These are phyloP conservation scores for Punica granatum DNA, from an alignment of 345 rosid species.

Conservation along the genomic window DNA sequence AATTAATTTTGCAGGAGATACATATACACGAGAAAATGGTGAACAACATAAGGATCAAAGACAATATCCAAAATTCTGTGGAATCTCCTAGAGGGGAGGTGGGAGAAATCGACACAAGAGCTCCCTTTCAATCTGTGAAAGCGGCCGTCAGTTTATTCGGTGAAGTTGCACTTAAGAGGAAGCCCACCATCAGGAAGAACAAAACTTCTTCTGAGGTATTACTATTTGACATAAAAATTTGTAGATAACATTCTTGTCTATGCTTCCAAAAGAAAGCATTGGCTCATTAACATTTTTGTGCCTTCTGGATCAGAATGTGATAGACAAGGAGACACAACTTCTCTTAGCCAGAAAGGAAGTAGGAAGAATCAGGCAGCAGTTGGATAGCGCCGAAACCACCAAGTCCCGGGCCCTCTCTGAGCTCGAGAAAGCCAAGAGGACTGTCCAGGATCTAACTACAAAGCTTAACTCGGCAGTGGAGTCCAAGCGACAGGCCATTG, in stretches of 20 bases:
- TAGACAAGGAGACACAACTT: constrained; percentile 23
- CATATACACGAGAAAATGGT: constrained; percentile 15
- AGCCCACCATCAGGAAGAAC: constrained; percentile 16
- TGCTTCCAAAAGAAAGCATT: neutral
- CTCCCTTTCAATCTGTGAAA: constrained; percentile 86
- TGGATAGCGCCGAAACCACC: constrained; percentile 14
- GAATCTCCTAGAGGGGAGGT: constrained; percentile 61
- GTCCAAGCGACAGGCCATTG: constrained; percentile 18
- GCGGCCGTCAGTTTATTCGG: constrained; percentile 90
- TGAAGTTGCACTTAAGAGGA: constrained; percentile 44
- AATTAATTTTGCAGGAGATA: neutral
- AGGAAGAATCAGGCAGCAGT: constrained; percentile 4
- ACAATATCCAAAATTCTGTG: constrained; percentile 1
- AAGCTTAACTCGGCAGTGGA: constrained; percentile 16
- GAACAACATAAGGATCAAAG: constrained; percentile 36
- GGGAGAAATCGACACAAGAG: constrained; percentile 93
- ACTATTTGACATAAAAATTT: neutral
- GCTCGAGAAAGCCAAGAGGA: constrained; percentile 13
- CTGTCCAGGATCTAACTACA: constrained; percentile 15
- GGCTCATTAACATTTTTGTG: too few species aligned
- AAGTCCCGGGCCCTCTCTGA: constrained; percentile 11
- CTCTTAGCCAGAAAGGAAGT: constrained; percentile 15
- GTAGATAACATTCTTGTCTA: neutral
- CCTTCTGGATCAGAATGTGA: constrained; percentile 19
- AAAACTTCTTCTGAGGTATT: constrained; percentile 33